Evolutionary conservation across 306 rosid species (phyloP).

Genomic region (Pterocarpus macrocarpus): DNA sequence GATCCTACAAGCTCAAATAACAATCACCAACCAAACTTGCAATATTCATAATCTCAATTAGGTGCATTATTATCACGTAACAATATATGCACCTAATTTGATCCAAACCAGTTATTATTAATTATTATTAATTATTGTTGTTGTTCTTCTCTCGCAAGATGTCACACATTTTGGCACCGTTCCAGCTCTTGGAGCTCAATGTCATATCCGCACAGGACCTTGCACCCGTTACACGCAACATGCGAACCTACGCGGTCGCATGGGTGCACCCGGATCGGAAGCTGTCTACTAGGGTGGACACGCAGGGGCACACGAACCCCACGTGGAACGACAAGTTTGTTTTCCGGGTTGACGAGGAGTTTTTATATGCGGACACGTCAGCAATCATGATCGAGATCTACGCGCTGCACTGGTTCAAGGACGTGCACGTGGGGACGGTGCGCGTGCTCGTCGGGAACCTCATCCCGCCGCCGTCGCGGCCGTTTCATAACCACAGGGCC

Average conservation of each 20-base stretch:
- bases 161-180: slow-evolving; percentile 66
- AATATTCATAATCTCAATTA: no score
- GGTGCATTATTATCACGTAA: no score
- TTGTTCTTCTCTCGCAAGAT: background rate
- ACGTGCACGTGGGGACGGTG: slow-evolving; percentile 83
- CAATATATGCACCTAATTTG: no score
- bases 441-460: slow-evolving; percentile 80
- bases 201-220: slow-evolving; percentile 85
- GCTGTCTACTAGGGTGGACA: slow-evolving; percentile 83
- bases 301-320: slow-evolving; percentile 73
- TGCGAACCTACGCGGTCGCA: slow-evolving; percentile 84
- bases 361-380: slow-evolving; percentile 66
- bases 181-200: slow-evolving; percentile 79
- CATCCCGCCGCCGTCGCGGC: slow-evolving; percentile 51
- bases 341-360: slow-evolving; percentile 82
- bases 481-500: slow-evolving; percentile 47
- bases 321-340: slow-evolving; percentile 97
- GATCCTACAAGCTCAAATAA: slow-evolving; percentile 37
- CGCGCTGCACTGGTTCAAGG: slow-evolving; percentile 87
- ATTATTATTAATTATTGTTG: background rate
- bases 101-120: background rate
- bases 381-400: slow-evolving; percentile 89
- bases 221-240: slow-evolving; percentile 62
- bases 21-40: background rate
- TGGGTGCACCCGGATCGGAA: slow-evolving; percentile 87